Evolutionary conservation across 2,329 filamentous ascomycete genomes (phyloP), one percentile per base, ranked within the genome.

Genomic region (Capronia epimyces): DNA sequence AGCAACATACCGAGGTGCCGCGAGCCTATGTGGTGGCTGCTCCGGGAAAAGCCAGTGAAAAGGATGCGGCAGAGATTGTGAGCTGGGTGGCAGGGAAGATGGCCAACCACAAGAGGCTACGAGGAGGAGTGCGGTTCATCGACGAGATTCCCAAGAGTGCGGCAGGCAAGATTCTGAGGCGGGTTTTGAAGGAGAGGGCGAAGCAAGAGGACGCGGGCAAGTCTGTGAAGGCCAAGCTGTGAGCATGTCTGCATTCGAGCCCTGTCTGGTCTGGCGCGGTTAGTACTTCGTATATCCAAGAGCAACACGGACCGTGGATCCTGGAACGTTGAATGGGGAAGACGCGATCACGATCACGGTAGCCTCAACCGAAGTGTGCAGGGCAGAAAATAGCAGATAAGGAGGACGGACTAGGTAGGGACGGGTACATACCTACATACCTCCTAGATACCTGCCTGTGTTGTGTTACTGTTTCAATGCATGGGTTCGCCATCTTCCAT

Each of bases 141-240:
- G 60, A 64, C n/a, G 59, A 61, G 42, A 56, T 64, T 21, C 62
- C 62, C 21, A 62, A 61, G 49, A 62, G 61, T 45, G 66, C 66
- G 3, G 70, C 70, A 32, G 74, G 74, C 6, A 76, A 76, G 67
- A 76, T 75, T 37, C 53, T 75, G 46, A 65, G 72, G 31, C 64
- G 72, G 36, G 27, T 73, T 46, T 58, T 75, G 53, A 75, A 73
- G 63, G 67, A 69, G 37, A 63, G 66, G 53, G 71, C 69, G 7
- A 70, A 71, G 62, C 65, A 68, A 42, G 68, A 67, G 47, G 53
- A 58, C 5, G 62, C 58, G 24, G 56, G 51, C 7, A 62, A 61
- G 8, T 36, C 32, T 15, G 45, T 34, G 9, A 71, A 69, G 59
- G 68, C 71, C 32, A 74, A 72, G 61, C 59, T 74, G 45, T 74